Base-by-base conservation (phyloP, 1,284 basidiomycete species). In the Fomitiporia mediterranea region DNA sequence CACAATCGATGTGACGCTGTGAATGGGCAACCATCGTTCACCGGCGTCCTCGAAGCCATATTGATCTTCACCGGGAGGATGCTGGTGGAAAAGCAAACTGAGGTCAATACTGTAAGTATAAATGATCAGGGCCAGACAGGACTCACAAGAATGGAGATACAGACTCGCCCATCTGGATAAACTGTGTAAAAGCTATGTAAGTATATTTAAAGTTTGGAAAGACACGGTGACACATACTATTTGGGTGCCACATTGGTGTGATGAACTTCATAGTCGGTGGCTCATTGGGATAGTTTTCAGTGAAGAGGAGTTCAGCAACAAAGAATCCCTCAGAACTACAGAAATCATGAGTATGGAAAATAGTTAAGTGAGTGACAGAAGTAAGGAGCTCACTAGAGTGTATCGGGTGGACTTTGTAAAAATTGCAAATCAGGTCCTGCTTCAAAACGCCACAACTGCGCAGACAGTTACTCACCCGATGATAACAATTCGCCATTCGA, bases 231-330 rank as follows among this genome's bases (percentile, higher is more conserved):
- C 40, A 70, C 82, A 66, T 62, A 96, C 95, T 92, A 72, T 98
- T 99, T 11, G 97, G 96, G 73, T 99, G 96, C 96, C 96, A 98
- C 95, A 99, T 98, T 59, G 86, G 85, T 4, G 94, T 94, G 61
- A 90, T 81, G 70, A 99, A 99, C 55, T 84, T 84, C 92, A 99
- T 94, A 82, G 91, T 96, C 37, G 96, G 96, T 17, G 96, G 96
- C 37, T 87, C 76, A 52, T 98, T 74, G 17, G 96, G 96, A 70
- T 89, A 99, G 70, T 97, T 93, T 28, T 82, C 74, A 19, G 94
- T 94, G 72, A 98, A 98, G 4, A 84, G 80, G 61, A 98, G 74
- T 52, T 88, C 79, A 13, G 93, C 92, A 72, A 91, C 93, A 73
- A 95, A 87, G 70, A 97, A 91, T 9, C 89, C 94, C 60, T 94